These are phyloP conservation scores for Medakamo hakoo DNA, from an alignment of 139 green algal species.

Conservation along the genomic window DNA sequence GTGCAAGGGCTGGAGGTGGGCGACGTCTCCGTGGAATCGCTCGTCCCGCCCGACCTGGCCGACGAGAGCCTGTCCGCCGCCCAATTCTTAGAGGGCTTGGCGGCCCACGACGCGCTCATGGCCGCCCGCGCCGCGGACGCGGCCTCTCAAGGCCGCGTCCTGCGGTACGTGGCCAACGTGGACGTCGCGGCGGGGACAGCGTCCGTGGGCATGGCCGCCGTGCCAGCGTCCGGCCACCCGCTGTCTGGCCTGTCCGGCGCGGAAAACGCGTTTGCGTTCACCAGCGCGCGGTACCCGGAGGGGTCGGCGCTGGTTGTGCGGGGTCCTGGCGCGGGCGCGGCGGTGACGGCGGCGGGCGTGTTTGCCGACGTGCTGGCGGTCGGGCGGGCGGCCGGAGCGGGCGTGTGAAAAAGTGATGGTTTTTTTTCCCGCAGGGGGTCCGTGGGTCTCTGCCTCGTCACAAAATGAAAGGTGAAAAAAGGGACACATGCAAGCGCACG, in stretches of 20 bases:
- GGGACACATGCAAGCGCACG: background rate
- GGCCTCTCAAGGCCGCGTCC: slow-evolving; percentile 31
- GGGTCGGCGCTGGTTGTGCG: slow-evolving; percentile 59
- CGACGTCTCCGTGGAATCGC: slow-evolving; percentile 52
- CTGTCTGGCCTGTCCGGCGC: slow-evolving; percentile 71
- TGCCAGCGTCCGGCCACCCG: slow-evolving; percentile 34
- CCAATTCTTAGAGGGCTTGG: slow-evolving; percentile 56
- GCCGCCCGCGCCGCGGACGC: slow-evolving; percentile 12
- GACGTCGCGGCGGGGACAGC: slow-evolving; percentile 31
- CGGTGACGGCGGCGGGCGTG: slow-evolving; percentile 84
- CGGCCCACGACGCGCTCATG: background rate
- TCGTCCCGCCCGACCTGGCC: slow-evolving; percentile 56
- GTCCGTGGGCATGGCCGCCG: background rate
- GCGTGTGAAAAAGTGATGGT: background rate
- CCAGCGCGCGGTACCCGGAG: slow-evolving; percentile 46
- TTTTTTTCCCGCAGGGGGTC: background rate
- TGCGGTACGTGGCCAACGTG: slow-evolving; percentile 67
- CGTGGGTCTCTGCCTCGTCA: no score
- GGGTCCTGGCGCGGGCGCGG: slow-evolving; percentile 69
- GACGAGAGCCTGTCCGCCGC: slow-evolving; percentile 10
- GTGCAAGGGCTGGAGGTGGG: slow-evolving; percentile 42
- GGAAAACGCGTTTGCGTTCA: slow-evolving; percentile 88
- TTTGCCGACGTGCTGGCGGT: slow-evolving; percentile 81
- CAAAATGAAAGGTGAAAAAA: no score
- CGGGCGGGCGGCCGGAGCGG: slow-evolving; percentile 4